Conservation (phyloP, 106 monocot genomes). For the Allium sativum region DNA sequence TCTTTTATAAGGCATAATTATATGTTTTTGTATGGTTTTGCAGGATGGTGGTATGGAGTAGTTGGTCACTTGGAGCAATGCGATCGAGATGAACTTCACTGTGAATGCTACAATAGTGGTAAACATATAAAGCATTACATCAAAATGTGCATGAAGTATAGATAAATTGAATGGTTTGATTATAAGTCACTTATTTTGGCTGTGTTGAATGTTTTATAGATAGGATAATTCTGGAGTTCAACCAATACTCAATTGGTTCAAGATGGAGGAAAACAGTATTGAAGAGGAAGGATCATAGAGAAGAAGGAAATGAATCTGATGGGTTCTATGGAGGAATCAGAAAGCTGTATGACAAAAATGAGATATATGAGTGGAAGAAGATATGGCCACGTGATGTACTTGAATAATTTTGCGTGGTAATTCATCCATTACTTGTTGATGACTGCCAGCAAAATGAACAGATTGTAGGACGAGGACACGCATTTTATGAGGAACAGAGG, state of each 20-base stretch:
- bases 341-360: slow-evolving; percentile 41
- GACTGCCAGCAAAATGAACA: too few relatives aligned
- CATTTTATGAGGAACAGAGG: too few relatives aligned
- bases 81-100: slow-evolving; percentile 28
- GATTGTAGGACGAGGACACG: too few relatives aligned
- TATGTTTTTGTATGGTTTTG: not conserved
- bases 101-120: slow-evolving; percentile 34
- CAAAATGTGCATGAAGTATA: not conserved
- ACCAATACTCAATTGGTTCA: slow-evolving; percentile 45
- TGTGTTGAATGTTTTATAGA: slow-evolving; percentile 16
- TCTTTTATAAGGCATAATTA: not conserved
- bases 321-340: slow-evolving; percentile 81
- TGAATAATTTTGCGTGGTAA: slow-evolving; percentile 8
- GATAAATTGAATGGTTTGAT: not conserved
- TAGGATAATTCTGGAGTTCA: slow-evolving; percentile 56
- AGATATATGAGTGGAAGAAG: slow-evolving; percentile 46
- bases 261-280: slow-evolving; percentile 42
- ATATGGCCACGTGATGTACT: slow-evolving; percentile 50
- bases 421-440: too few relatives aligned
- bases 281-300: slow-evolving; percentile 41
- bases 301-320: slow-evolving; percentile 57
- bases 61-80: slow-evolving; percentile 41
- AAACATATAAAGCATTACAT: slow-evolving; percentile 1
- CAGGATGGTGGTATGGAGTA: slow-evolving; percentile 62
- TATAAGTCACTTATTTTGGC: not conserved